phyloP scores from a whole-genome alignment of 805 yeast genomes.

The Yamadazyma olivae region DNA sequence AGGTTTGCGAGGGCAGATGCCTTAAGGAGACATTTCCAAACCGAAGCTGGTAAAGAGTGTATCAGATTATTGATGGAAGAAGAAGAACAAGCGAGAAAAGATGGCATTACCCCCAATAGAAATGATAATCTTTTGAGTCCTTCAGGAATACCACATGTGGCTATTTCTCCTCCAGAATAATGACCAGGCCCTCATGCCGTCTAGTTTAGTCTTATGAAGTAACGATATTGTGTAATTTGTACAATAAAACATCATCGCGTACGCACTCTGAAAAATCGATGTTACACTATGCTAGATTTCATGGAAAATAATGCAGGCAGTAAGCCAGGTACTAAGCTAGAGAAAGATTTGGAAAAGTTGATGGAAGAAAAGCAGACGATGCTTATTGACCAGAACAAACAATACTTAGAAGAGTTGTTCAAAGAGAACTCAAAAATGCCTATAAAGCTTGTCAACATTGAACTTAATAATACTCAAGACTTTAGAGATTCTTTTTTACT shows the following conservation, averaged over 20 bases:
- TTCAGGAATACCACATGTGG: slow-evolving; percentile 28
- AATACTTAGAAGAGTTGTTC: slow-evolving; percentile 32
- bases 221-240: too few relatives aligned
- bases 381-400: slow-evolving; percentile 29
- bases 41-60: slow-evolving; percentile 45
- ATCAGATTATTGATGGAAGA: slow-evolving; percentile 39
- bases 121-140: slow-evolving; percentile 17
- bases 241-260: too few relatives aligned
- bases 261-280: too few relatives aligned
- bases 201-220: too few relatives aligned
- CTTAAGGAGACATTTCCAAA: slow-evolving; percentile 42
- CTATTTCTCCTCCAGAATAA: slow-evolving; percentile 38
- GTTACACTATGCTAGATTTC: slow-evolving; percentile 8
- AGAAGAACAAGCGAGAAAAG: slow-evolving; percentile 27
- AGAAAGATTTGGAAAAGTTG: slow-evolving; percentile 24
- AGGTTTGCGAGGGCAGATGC: slow-evolving; percentile 48
- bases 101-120: slow-evolving; percentile 6
- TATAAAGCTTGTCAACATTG: slow-evolving; percentile 41
- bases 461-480: slow-evolving; percentile 45
- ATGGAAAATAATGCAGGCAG: slow-evolving; percentile 21
- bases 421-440: slow-evolving; percentile 35
- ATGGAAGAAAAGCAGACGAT: slow-evolving; percentile 27
- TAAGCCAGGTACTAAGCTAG: slow-evolving; percentile 17
- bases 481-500: slow-evolving; percentile 46
- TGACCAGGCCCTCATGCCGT: too few relatives aligned